Percentiles rank a stretch among this genome's conserved stretches.
These are phyloP conservation scores for Myxozyma neglecta DNA, from an alignment of 805 yeast genomes.

Conservation along the genomic window DNA sequence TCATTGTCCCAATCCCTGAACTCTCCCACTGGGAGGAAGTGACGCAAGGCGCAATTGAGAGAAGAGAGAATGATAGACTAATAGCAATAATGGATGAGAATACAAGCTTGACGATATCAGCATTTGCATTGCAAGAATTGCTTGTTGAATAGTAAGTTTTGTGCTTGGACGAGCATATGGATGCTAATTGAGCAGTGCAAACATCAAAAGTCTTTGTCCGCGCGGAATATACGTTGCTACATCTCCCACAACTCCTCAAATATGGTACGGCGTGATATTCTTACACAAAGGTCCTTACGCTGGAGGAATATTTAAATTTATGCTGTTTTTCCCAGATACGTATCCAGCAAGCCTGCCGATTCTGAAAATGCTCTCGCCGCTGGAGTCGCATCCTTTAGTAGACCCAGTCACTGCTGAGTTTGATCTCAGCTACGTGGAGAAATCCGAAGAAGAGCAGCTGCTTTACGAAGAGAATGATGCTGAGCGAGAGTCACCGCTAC, in stretches of 20 bases:
- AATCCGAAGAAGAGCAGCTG: constrained; percentile 4
- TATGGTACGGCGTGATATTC: constrained; percentile 31
- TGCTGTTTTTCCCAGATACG: constrained; percentile 26
- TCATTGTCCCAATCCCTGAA: no score
- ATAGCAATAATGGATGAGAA: background rate
- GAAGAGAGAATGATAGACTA: background rate
- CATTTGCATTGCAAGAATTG: constrained; percentile 16
- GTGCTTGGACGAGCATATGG: background rate
- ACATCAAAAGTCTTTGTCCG: constrained; percentile 22
- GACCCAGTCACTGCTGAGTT: constrained; percentile 22
- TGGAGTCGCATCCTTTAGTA: constrained; percentile 23
- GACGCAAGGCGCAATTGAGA: no score
- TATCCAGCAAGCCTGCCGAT: constrained; percentile 24
- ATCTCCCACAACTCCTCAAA: constrained; percentile 29
- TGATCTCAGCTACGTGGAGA: constrained; percentile 17
- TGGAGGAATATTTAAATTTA: constrained; percentile 28
- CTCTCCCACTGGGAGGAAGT: no score
- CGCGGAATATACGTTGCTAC: constrained; percentile 23
- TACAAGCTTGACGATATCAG: constrained; percentile 1
- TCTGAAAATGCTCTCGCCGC: constrained; percentile 15
- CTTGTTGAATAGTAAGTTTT: constrained; percentile 8
- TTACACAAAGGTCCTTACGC: constrained; percentile 28
- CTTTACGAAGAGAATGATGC: constrained; percentile 7
- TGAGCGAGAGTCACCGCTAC: constrained; percentile 22
- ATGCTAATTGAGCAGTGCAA: constrained; percentile 12